Conservation (phyloP, 148 eudicot species). For the Mesembryanthemum crystallinum region DNA sequence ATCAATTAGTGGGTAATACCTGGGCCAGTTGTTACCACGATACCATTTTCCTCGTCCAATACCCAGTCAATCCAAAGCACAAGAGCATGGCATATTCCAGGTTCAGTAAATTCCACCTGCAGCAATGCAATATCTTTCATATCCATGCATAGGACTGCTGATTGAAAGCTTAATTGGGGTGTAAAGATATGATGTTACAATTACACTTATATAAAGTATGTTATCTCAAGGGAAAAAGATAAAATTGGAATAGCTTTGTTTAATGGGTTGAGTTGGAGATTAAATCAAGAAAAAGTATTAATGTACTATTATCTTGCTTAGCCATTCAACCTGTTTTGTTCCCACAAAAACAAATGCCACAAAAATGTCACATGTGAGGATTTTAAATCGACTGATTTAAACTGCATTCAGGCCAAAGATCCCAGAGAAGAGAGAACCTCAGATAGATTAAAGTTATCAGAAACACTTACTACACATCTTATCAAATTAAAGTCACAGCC, state of each 20-base stretch:
- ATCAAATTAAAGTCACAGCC: background rate
- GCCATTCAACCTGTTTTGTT: too few relatives aligned
- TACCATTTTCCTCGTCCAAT: conserved; percentile 45
- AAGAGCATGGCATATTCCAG: conserved; percentile 82
- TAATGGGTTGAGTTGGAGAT: too few relatives aligned
- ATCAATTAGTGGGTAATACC: conserved; percentile 36
- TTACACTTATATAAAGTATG: background rate
- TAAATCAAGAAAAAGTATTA: too few relatives aligned
- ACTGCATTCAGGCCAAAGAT: background rate
- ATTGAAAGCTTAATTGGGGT: background rate
- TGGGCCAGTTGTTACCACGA: conserved; percentile 66
- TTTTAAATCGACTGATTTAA: background rate
- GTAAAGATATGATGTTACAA: background rate
- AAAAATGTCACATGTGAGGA: background rate
- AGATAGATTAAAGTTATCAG: too few relatives aligned
- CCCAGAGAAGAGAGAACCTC: too few relatives aligned
- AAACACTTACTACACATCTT: background rate
- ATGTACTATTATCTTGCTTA: too few relatives aligned
- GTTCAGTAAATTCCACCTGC: conserved; percentile 54
- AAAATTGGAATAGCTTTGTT: background rate
- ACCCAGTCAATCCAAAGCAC: conserved; percentile 96
- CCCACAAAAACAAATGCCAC: too few relatives aligned
- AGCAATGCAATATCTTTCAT: conserved; percentile 8
- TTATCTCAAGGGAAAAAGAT: background rate
- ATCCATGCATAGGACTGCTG: background rate